Conservation (phyloP, 352 stramenopile genomes). For the Hyaloperonospora brassicae region DNA sequence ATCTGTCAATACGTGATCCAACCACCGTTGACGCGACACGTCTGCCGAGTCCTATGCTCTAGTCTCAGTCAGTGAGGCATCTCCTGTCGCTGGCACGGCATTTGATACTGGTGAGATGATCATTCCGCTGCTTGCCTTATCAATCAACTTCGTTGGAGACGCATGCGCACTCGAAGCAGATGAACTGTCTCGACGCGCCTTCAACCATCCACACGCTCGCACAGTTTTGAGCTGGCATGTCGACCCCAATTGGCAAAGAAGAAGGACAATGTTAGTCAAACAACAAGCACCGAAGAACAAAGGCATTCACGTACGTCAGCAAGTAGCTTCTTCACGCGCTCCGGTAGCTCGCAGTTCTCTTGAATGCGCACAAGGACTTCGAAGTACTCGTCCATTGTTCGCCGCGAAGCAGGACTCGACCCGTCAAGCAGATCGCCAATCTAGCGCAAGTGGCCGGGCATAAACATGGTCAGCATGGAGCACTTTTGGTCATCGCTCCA, state of each 20-base stretch:
- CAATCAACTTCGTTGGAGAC: conserved; percentile 19
- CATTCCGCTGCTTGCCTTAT: conserved; percentile 9
- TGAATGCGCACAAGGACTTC: conserved; percentile 50
- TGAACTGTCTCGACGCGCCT: conserved; percentile 33
- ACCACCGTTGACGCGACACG: not conserved
- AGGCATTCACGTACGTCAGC: conserved; percentile 30
- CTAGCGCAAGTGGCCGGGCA: conserved; percentile 14
- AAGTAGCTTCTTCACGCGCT: conserved; percentile 39
- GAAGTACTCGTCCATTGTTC: conserved; percentile 83
- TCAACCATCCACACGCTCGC: conserved; percentile 48
- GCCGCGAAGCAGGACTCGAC: conserved; percentile 67
- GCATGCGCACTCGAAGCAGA: conserved; percentile 18
- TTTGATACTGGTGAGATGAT: conserved; percentile 5
- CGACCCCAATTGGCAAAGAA: conserved; percentile 3
- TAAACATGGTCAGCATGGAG: not conserved
- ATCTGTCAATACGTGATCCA: conserved; percentile 1
- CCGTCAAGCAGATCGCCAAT: conserved; percentile 73
- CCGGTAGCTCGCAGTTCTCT: conserved; percentile 28
- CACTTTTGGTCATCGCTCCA: not conserved
- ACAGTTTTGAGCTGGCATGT: conserved; percentile 31
- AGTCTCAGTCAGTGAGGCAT: conserved; percentile 6
- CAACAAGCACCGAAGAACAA: not conserved
- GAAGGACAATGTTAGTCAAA: conserved; percentile 6
- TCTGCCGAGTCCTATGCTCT: not conserved
- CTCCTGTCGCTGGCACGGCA: conserved; percentile 4